Evolutionary conservation across 768 basidiomycete genomes (phyloP), one percentile per base, ranked within the genome.

Genomic region (Sarcomyxa edulis): DNA sequence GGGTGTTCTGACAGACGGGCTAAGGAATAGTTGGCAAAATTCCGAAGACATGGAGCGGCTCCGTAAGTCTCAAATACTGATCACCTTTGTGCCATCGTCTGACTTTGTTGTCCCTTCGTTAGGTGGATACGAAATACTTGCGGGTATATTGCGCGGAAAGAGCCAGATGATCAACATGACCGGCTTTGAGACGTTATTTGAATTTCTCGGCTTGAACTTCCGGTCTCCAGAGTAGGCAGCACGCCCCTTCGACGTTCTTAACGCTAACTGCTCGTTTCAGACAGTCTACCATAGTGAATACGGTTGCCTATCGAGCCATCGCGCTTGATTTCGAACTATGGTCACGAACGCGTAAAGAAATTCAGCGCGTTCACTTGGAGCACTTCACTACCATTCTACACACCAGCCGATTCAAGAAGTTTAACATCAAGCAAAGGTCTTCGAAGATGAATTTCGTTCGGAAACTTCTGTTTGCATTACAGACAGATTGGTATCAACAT

Each of bases 41-140:
- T 93, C 88, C 24, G 93, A 94, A 53, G 94, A 96, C 48, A 91
- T 94, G 83, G 93, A 95, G 53, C 70, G 83, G 23, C 61, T 92
- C 38, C 78, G 91, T 92, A 49, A 51, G 84, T 68, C 9, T 3
- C n/a, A 27, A 9, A n/a, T 29, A 10, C 31, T 28, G 11, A n/a
- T 12, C 22, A 5, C 33, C 5, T 25, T 28, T 31, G 2, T 26
- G 25, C 14, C 35, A 5, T n/a, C 18, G n/a, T 35, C 39, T 18
- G 22, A 37, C 35, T 20, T 42, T 16, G 33, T 37, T 33, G 7
- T 45, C n/a, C 16, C 18, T 14, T 18, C 11, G 92, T n/a, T n/a
- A n/a, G 90, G 81, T 38, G 93, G 91, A 7, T 97, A 94, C 49
- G 93, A 95, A 37, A 80, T 91, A 25, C 68, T 97, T 3, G 78